phyloP scores from a whole-genome alignment of 2,329 filamentous ascomycete genomes.

The Colletotrichum theobromicola region DNA sequence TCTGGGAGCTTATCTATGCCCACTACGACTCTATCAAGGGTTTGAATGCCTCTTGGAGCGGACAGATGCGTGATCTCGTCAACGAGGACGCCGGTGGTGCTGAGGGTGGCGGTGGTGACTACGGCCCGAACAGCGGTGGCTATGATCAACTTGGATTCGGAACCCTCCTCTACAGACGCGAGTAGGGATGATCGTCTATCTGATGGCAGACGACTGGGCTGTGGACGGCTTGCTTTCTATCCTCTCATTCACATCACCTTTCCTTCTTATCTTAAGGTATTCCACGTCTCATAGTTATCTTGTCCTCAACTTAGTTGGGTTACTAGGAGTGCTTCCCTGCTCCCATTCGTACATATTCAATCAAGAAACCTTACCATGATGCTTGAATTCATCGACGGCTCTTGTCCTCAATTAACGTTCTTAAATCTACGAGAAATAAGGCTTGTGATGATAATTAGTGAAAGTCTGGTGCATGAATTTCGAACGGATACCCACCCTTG shows the following conservation, averaged over 20 bases:
- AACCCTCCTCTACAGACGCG: conserved; percentile 28
- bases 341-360: background rate
- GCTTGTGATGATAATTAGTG: too few species aligned
- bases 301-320: background rate
- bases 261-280: background rate
- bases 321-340: background rate
- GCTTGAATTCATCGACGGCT: fast-evolving
- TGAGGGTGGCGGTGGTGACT: conserved; percentile 50
- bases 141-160: conserved; percentile 42
- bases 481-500: background rate
- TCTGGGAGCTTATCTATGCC: conserved; percentile 42
- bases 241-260: background rate
- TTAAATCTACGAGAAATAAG: too few species aligned
- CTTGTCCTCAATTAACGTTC: background rate
- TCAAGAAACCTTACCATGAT: background rate
- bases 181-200: background rate
- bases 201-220: background rate
- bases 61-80: conserved; percentile 40
- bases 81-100: conserved; percentile 35
- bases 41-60: conserved; percentile 40
- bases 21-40: conserved; percentile 44
- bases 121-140: conserved; percentile 43
- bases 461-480: background rate
- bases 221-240: background rate
- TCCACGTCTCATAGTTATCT: background rate